phyloP scores from a whole-genome alignment of 1,284 basidiomycete species.

The Bondarzewia mesenterica region DNA sequence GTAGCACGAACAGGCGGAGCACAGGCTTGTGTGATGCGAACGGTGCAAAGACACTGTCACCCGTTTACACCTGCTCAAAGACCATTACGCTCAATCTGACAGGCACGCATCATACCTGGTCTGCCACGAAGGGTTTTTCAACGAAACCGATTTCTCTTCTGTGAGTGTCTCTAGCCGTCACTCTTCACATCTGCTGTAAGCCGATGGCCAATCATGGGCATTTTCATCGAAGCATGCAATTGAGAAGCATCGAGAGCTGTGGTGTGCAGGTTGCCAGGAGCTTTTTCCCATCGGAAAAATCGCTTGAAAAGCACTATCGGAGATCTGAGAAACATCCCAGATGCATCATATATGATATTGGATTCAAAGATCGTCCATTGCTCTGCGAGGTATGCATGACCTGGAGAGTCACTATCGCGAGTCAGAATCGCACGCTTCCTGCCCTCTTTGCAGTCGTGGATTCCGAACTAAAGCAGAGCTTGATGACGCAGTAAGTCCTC shows the following conservation, averaged over 20 bases:
- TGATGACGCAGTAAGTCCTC: background rate
- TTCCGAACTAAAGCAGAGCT: background rate
- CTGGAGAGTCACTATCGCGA: background rate
- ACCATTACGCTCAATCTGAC: background rate
- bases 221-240: no score
- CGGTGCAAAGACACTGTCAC: background rate
- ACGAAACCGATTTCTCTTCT: background rate
- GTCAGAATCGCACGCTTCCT: background rate
- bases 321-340: background rate
- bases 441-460: background rate
- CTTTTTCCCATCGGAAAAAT: no score
- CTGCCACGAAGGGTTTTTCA: background rate
- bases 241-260: no score
- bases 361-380: background rate
- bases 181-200: no score
- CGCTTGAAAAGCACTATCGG: background rate
- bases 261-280: no score
- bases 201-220: no score
- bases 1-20: background rate
- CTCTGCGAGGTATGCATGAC: background rate
- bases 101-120: background rate
- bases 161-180: no score
- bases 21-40: background rate
- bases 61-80: background rate
- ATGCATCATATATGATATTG: background rate